Percentiles rank a stretch among this genome's conserved stretches.
These are phyloP conservation scores for Penicillium longicatenatum DNA, from an alignment of 495 filamentous ascomycete genomes.

Conservation along the genomic window DNA sequence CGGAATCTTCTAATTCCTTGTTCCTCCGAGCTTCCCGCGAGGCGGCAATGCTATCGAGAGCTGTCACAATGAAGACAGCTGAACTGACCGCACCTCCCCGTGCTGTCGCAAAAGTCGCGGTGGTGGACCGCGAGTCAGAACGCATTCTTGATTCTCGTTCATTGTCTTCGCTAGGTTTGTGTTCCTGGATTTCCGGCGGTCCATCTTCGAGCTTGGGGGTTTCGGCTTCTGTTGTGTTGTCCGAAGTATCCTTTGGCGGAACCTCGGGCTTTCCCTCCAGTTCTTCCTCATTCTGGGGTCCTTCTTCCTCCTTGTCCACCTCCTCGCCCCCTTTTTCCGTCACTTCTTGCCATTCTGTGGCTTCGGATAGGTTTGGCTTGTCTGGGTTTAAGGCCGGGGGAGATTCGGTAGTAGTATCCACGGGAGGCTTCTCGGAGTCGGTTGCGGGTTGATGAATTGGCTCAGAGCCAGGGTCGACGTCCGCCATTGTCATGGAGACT, in stretches of 20 bases:
- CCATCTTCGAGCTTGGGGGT: conserved; percentile 12
- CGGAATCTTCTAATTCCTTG: conserved; percentile 77
- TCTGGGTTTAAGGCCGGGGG: conserved; percentile 30
- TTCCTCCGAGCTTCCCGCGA: conserved; percentile 84
- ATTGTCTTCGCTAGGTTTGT: conserved; percentile 32
- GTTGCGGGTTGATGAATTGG: conserved; percentile 34
- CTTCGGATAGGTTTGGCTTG: conserved; percentile 35
- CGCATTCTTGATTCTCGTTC: conserved; percentile 40
- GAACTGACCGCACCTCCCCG: conserved; percentile 75
- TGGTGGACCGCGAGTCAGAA: conserved; percentile 63
- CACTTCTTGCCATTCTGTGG: conserved; percentile 33
- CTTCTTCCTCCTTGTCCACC: conserved; percentile 18
- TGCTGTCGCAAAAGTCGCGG: conserved; percentile 52
- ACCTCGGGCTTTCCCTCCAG: conserved; percentile 26
- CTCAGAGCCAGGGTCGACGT: conserved; percentile 43
- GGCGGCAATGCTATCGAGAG: conserved; percentile 84
- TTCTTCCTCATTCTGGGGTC: conserved; percentile 5
- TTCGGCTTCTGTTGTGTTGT: conserved; percentile 12
- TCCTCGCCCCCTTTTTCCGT: conserved; percentile 26
- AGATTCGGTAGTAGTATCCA: conserved; percentile 33
- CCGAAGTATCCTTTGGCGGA: conserved; percentile 25
- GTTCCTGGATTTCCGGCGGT: conserved; percentile 29
- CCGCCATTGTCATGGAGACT: conserved; percentile 49
- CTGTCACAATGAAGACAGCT: conserved; percentile 89
- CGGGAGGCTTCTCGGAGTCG: conserved; percentile 35